Conservation (phyloP, 176 grass and related monocot genomes). For the Eragrostis curvula region DNA sequence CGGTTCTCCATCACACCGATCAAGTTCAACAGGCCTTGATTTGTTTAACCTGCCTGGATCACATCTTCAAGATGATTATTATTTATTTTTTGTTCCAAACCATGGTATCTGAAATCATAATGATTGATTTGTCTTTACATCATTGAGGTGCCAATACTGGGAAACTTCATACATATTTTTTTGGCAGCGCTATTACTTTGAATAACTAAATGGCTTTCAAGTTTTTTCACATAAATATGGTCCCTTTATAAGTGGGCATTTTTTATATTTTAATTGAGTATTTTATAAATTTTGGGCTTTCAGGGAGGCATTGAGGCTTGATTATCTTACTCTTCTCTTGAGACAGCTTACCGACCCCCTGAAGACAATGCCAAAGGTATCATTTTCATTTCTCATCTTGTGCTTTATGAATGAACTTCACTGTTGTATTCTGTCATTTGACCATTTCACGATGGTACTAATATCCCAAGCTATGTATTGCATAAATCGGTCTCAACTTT, state of each 20-base stretch:
- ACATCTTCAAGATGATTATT: slow-evolving; percentile 12
- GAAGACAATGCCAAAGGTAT: slow-evolving; percentile 81
- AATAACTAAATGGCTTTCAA: slow-evolving; percentile 20
- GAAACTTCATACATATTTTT: not conserved
- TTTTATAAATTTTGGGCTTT: slow-evolving; percentile 39
- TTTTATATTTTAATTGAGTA: slow-evolving; percentile 5
- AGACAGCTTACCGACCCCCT: slow-evolving; percentile 74
- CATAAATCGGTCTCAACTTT: not conserved
- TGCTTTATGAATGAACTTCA: slow-evolving; percentile 25
- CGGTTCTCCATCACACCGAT: not conserved
- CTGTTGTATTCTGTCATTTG: slow-evolving; percentile 22
- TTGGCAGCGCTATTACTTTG: slow-evolving; percentile 5
- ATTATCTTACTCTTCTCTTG: slow-evolving; percentile 87
- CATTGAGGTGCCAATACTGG: slow-evolving; percentile 15
- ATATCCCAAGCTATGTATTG: not conserved
- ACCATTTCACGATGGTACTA: slow-evolving; percentile 4
- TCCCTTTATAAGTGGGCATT: slow-evolving; percentile 1
- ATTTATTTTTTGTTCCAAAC: slow-evolving; percentile 14
- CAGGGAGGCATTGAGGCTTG: slow-evolving; percentile 85
- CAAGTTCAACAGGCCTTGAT: not conserved
- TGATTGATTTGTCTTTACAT: not conserved
- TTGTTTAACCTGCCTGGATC: slow-evolving; percentile 17
- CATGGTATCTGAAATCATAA: slow-evolving; percentile 8
- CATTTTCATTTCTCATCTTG: slow-evolving; percentile 43
- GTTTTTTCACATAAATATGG: not conserved